Percentiles rank a stretch among this genome's conserved stretches.
Evolutionary conservation across 345 rosid genomes (phyloP).

Genomic region (Acer negundo): DNA sequence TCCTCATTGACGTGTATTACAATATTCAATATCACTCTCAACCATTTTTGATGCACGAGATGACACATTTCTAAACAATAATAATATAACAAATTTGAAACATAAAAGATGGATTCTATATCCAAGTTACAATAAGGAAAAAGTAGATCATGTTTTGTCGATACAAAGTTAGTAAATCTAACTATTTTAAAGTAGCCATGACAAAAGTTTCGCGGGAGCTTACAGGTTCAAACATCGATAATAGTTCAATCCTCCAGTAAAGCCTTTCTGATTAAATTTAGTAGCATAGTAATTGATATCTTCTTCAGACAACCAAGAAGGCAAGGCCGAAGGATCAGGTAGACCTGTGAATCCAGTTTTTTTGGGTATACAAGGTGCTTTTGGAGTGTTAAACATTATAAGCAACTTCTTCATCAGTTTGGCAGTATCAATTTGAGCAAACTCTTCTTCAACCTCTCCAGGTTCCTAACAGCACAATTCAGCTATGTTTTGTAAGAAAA

Average conservation of each 20-base stretch:
- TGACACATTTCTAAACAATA: not conserved
- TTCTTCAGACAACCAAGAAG: constrained; percentile 63
- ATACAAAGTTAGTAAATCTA: too few relatives aligned
- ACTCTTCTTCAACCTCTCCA: constrained; percentile 68
- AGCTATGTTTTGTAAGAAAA: constrained; percentile 31
- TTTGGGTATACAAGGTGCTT: constrained; percentile 55
- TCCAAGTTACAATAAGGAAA: not conserved
- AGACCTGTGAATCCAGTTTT: constrained; percentile 50
- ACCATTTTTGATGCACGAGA: not conserved
- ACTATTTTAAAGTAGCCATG: not conserved
- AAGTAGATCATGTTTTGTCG: not conserved
- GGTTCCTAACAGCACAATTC: constrained; percentile 41
- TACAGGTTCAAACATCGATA: constrained; percentile 43
- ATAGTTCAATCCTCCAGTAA: constrained; percentile 45
- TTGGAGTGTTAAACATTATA: constrained; percentile 10
- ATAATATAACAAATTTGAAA: not conserved
- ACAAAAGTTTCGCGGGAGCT: not conserved
- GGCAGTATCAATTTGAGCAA: constrained; percentile 54
- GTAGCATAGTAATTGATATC: constrained; percentile 26
- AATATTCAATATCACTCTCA: not conserved
- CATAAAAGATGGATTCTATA: not conserved
- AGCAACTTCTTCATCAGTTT: constrained; percentile 45
- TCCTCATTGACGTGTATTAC: not conserved
- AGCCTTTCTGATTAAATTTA: constrained; percentile 31
- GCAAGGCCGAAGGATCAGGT: constrained; percentile 44